phyloP scores from a whole-genome alignment of 1,139 yeast genomes.

The Torulaspora globosa region DNA sequence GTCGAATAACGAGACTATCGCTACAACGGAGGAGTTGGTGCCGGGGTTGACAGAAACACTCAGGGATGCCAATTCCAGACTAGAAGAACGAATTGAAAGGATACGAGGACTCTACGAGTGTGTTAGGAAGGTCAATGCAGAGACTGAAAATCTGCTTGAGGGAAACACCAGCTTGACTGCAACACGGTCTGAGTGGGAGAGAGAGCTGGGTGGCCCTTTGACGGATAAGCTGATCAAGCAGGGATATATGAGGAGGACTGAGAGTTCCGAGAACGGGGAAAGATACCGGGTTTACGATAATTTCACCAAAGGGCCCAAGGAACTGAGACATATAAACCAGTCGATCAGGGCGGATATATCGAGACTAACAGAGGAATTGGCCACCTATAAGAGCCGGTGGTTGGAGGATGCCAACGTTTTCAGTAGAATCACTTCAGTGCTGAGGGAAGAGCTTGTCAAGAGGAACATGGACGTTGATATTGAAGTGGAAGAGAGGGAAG shows the following conservation, averaged over 20 bases:
- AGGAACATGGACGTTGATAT: constrained; percentile 19
- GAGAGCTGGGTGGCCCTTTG: constrained; percentile 25
- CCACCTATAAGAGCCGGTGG: constrained; percentile 31
- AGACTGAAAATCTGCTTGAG: constrained; percentile 25
- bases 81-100: constrained; percentile 23
- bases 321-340: constrained; percentile 25
- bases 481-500: constrained; percentile 15
- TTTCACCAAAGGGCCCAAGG: constrained; percentile 30
- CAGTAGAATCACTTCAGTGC: constrained; percentile 25
- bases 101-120: constrained; percentile 26
- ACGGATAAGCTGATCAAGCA: constrained; percentile 24
- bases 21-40: constrained; percentile 13
- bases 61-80: constrained; percentile 13
- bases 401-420: constrained; percentile 32
- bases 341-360: constrained; percentile 29
- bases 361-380: constrained; percentile 25
- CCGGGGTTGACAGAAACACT: constrained; percentile 19
- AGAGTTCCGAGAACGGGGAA: constrained; percentile 18
- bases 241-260: constrained; percentile 24
- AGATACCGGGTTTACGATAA: constrained; percentile 26
- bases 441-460: constrained; percentile 27
- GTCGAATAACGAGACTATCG: constrained; percentile 16
- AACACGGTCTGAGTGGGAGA: constrained; percentile 29
- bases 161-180: constrained; percentile 27
- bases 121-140: constrained; percentile 27